Base-by-base conservation (phyloP, 169 alveolate species). In the Eimeria nieschulzi region DNA sequence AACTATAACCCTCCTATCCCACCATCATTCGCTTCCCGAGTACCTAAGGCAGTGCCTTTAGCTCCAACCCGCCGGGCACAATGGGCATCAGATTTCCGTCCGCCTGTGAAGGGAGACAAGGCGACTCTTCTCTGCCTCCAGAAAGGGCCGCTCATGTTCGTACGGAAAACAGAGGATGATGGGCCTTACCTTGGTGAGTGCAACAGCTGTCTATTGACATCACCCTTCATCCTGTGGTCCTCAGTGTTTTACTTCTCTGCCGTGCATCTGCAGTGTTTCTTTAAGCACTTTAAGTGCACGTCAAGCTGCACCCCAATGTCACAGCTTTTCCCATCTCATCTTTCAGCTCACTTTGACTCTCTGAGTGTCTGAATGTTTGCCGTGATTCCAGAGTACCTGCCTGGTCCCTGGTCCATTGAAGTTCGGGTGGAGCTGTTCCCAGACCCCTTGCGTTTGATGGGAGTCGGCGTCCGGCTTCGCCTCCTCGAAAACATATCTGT, bases 381-480 rank as follows among this genome's bases (percentile, higher is more conserved):
- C 8, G 9, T 26, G 63, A 15, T 25, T 8, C 12, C 75, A 80
- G 87, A 80, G 87, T 80, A 55, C 33, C 75, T 80, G 63, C 87
- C 87, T 26, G 87, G 87, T 25, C 87, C 87, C 15, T 80, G 87
- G 87, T 26, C 76, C 13, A 73, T 56, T 23, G 75, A 25, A 61
- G 87, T 80, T 55, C 71, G 61, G n/a, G 75, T 80, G 75, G 87
- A 80, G 59, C 26, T 80, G 25, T 80, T 51, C 59, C 72, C 75
- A 19, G 75, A 80, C 9, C 75, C 61, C 33, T 61, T 66, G 39
- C 56, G 87, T 33, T 51, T 73, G 0, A 80, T 80, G 87, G 87
- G 87, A 51, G 75, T 80, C 23, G 87, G 87, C 3, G 87, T 33
- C 63, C 87, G 87, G n/a, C 63, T 80, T 54, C 72, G 56, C 75